Conservation (phyloP, 163 green algal species). For the Chlorella variabilis region DNA sequence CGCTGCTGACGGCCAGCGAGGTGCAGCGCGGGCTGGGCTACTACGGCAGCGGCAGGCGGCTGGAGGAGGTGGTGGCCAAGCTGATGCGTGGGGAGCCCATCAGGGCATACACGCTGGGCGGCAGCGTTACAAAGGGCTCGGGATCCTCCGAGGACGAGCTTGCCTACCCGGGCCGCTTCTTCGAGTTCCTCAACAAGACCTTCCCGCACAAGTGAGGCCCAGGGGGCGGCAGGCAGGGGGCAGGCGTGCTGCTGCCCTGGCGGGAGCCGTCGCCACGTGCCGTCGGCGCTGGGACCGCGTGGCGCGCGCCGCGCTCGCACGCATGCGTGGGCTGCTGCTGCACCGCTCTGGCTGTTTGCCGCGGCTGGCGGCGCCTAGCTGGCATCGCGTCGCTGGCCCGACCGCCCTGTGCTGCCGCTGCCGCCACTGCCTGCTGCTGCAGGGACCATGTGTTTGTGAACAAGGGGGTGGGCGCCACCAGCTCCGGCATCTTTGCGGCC, state of each 20-base stretch:
- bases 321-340: no score
- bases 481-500: constrained; percentile 27
- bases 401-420: no score
- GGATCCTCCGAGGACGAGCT: not conserved
- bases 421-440: no score
- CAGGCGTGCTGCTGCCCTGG: not conserved
- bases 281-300: no score
- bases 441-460: constrained; percentile 22
- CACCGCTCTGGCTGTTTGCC: no score
- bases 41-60: constrained; percentile 8
- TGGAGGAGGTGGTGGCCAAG: constrained; percentile 20
- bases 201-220: constrained; percentile 21
- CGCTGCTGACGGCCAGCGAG: constrained; percentile 20
- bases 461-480: constrained; percentile 27
- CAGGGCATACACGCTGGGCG: constrained; percentile 14
- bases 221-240: no score
- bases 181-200: constrained; percentile 9
- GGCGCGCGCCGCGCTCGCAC: no score
- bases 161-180: constrained; percentile 23
- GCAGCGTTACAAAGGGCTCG: constrained; percentile 9
- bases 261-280: no score
- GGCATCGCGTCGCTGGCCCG: no score
- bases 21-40: constrained; percentile 17
- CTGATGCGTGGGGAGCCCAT: constrained; percentile 18
- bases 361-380: no score